Evolutionary conservation across 306 rosid genomes (phyloP), one percentile per base, ranked within the genome.

Genomic region (Morella rubra): DNA sequence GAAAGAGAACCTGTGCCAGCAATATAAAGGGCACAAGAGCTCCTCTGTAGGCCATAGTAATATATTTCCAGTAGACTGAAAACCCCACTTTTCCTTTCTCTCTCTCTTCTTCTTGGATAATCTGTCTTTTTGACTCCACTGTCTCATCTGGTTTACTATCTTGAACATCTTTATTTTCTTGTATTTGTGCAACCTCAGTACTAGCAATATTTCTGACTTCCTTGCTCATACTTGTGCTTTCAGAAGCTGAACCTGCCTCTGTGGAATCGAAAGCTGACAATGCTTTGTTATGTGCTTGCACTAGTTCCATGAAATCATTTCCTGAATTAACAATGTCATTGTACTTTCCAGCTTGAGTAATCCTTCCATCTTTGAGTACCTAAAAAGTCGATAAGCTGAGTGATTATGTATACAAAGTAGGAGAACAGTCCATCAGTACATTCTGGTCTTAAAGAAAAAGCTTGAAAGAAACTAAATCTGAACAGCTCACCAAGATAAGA

Each of bases 341-440:
- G 60, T 88, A 86, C 81, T 84, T 84, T 47, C 92, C 95, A 73
- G 89, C 81, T 79, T 90, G 95, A 77, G 83, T 77, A 55, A 90
- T 88, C 41, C 53, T 78, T 74, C 92, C 96, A 18, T 88, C 92
- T 80, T 85, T 86, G 92, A 90, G 85, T 47, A 90, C 96, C 96
- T 90, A 69, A 66, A 71, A 24, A 64, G 47, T 45, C 8, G 4
- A 53, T 27, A n/a, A 16, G 5, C 15, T 5, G 8, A 67, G 51
- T 27, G 14, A 14, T 68, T 66, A 73, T 15, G 75, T 44, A 74
- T 41, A 54, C 5, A 81, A 22, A 22, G 27, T 18, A 42, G 67
- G 44, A 60, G 27, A 7, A 60, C 9, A 22, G 42, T 14, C 13
- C 37, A 11, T 14, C 4, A 10, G 15, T 4, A 0, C 13, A 59